Percentiles rank a stretch among this genome's conserved stretches.
Conservation (phyloP, 352 stramenopile genomes). For the Phytophthora aleatoria region DNA sequence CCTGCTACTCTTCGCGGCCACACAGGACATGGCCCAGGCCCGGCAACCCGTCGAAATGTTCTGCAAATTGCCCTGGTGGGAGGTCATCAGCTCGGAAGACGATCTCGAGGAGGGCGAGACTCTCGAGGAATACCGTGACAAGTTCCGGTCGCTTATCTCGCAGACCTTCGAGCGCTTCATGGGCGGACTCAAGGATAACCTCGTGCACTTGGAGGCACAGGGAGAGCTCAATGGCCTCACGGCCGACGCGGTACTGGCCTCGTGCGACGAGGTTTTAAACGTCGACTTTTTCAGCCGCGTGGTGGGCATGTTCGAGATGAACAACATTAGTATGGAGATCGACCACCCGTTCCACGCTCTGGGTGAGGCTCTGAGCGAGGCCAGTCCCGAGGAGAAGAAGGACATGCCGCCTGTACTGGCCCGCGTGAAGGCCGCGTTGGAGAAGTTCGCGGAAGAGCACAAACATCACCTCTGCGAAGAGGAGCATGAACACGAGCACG, state of each 20-base stretch:
- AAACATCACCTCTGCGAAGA: constrained; percentile 45
- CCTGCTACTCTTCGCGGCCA: constrained; percentile 61
- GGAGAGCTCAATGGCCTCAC: constrained; percentile 67
- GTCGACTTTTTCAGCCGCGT: constrained; percentile 88
- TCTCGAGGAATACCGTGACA: constrained; percentile 64
- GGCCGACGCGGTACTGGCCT: constrained; percentile 49
- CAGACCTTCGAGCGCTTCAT: constrained; percentile 68
- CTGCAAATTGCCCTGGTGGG: constrained; percentile 91
- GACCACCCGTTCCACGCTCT: constrained; percentile 83
- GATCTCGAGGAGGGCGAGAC: constrained; percentile 64
- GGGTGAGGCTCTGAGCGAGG: constrained; percentile 61
- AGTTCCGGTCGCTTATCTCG: constrained; percentile 63
- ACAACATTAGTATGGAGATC: constrained; percentile 95
- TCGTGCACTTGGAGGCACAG: constrained; percentile 43
- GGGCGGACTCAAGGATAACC: constrained; percentile 59
- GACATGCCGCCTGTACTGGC: constrained; percentile 65
- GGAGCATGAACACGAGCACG: constrained; percentile 49
- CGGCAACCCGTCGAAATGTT: constrained; percentile 84
- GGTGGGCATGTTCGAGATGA: constrained; percentile 97
- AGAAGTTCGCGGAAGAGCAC: constrained; percentile 74
- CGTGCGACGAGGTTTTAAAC: constrained; percentile 60
- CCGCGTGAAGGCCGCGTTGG: constrained; percentile 66
- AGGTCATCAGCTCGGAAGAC: constrained; percentile 80
- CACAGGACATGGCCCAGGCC: constrained; percentile 57
- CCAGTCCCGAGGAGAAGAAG: constrained; percentile 61